Evolutionary conservation across 2,329 filamentous ascomycete genomes (phyloP), one percentile per base, ranked within the genome.

Genomic region (Moelleriella libera): DNA sequence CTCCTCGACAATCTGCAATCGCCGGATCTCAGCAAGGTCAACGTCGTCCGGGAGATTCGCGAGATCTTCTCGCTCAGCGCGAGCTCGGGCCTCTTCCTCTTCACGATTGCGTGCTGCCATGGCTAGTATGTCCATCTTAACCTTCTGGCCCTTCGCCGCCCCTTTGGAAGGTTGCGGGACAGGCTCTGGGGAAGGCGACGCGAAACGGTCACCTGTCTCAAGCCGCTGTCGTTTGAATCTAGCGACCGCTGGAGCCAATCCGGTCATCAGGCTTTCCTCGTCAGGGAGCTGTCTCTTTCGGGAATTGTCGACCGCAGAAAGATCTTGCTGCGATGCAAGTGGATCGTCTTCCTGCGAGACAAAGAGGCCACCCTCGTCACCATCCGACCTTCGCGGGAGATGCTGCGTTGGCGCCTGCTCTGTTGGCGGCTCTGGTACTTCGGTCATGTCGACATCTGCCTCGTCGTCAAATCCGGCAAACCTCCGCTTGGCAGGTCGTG

Each of bases 211-310:
- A 43, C 75, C 73, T 45, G 73, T 72, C 51, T 78, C 81, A 21
- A 86, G 70, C 30, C 83, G 80, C 28, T 84, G 81, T n/a, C 82
- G 79, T 61, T 94, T 97, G 59, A 88, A 77, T 5, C 80, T 80
- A 30, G 83, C 80, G 4, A 85, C 81, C 1, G 82, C 86, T 0
- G 88, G 85, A 1, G 89, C 80, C 48, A 95, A 75, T 28, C 75
- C 72, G 11, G 88, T 80, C 61, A 90, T 77, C 7, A 84, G 64
- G 43, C 83, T 76, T 47, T 77, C 66, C 45, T 71, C 64, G 1
- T 60, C 62, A 2, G 69, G 65, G 4, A 68, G 66, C 2, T 58
- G 60, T 29, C 76, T 64, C 55, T 80, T 80, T 31, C 68, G 66
- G 14, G 66, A 62, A 1, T 61, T 59, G 40, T 50, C 53, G 29